Evolutionary conservation across 169 alveolate species (phyloP), one percentile per base, ranked within the genome.

Genomic region (Eimeria necatrix): DNA sequence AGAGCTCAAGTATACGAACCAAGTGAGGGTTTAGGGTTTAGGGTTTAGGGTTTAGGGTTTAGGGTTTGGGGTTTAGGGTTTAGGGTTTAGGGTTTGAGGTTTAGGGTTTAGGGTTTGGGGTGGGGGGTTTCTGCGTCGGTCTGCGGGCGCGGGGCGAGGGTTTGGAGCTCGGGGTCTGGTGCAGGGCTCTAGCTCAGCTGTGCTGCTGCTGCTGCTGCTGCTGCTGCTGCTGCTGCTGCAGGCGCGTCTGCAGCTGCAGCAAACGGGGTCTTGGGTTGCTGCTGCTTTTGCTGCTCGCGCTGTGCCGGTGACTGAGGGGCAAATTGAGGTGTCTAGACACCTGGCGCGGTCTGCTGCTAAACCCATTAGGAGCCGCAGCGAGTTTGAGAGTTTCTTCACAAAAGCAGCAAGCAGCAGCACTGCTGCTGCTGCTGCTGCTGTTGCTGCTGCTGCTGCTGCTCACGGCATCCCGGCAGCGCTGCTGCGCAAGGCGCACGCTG

Each of bases 391-490:
- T 4, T 76, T 76, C 22, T 9, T 46, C 24, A 6, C 14, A 8
- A 32, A 48, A 26, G 86, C 86, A 76, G 64, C 48, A 18, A 76
- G 4, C 5, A 41, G 86, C 61, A 32, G 22, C 7, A 7, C 61
- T 16, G 22, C 61, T 76, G 86, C 86, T 46, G 64, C 86, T 41
- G 64, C 81, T 32, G 51, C 81, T 71, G 81, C 81, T 24, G 81
- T 48, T 71, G 86, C 86, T 76, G 56, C 86, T 76, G 64, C 86
- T 4, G 56, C 86, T 41, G 86, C 86, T 41, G 86, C 86, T 6
- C 86, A 76, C 48, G 86, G 86, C 5, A 32, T 76, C 64, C 46
- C 86, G 12, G 61, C 64, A 14, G 86, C 86, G 22, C 5, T 76
- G 86, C 86, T 76, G 61, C 59, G 86, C 6, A 76, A 32, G 46